Conservation (phyloP, 2,329 filamentous ascomycete species). For the Stromatinia cepivora region DNA sequence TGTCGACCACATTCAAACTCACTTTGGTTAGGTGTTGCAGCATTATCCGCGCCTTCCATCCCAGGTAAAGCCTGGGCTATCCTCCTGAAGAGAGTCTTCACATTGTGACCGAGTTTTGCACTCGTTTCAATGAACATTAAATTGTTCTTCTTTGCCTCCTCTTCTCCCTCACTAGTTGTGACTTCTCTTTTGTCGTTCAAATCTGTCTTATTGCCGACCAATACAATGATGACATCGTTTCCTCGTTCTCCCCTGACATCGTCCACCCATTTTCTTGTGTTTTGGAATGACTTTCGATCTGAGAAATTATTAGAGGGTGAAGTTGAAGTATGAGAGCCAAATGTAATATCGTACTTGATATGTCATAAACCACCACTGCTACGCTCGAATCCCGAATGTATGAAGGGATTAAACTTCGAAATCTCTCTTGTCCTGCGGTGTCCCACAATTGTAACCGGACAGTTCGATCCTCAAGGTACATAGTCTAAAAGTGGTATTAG, state of each 20-base stretch:
- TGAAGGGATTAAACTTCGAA: conserved; percentile 93
- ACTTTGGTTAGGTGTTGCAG: conserved; percentile 75
- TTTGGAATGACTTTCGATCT: conserved; percentile 96
- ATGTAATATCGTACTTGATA: conserved; percentile 67
- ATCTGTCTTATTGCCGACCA: conserved; percentile 99
- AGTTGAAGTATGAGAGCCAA: not conserved
- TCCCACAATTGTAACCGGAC: conserved; percentile 98
- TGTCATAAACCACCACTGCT: conserved; percentile 97
- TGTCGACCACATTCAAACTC: conserved; percentile 45
- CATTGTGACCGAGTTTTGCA: conserved; percentile 96
- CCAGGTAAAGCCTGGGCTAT: conserved; percentile 97
- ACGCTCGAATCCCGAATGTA: conserved; percentile 99
- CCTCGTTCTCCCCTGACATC: conserved; percentile 95
- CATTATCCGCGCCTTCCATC: conserved; percentile 88
- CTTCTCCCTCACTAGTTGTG: conserved; percentile 92
- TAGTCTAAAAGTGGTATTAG: conserved; percentile 62
- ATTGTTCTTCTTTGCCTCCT: conserved; percentile 96
- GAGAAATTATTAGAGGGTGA: conserved; percentile 32
- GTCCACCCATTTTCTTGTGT: conserved; percentile 99
- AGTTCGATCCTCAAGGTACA: conserved; percentile 99
- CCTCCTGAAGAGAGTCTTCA: conserved; percentile 94
- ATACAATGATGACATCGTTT: conserved; percentile 97
- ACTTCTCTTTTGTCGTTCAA: conserved; percentile 98
- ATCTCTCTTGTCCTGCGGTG: conserved; percentile 95
- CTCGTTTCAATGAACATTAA: conserved; percentile 99